Base-by-base conservation (phyloP, 2,329 filamentous ascomycete species). In the Huntiella omanensis region DNA sequence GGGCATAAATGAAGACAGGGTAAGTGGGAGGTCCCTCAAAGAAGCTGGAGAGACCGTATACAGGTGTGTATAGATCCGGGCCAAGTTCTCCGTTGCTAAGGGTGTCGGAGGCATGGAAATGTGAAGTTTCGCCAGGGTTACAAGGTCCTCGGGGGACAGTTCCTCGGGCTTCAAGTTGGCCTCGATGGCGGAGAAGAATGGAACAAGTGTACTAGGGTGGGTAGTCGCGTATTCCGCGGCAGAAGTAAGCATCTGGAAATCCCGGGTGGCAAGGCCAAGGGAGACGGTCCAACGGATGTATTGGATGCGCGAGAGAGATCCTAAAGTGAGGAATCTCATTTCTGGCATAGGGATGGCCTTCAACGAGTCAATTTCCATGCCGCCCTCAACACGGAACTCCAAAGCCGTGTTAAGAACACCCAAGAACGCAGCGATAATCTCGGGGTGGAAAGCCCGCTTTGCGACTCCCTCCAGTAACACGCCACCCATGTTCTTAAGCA, bases 401-500 rank as follows among this genome's bases (percentile, higher is more conserved):
- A 50, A 34, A 12, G 48, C 37, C n/a, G 35, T 44, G 36, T 42
- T 47, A 19, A 49, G 38, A 4, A 49, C 16, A 13, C 47, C 38
- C 15, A 34, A 39, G 32, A 43, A 34, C n/a, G n/a, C 17, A 10
- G 17, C n/a, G n/a, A 33, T 22, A 35, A 32, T 46, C n/a, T 38
- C 5, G n/a, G 13, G 34, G 4, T 32, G 28, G 19, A 55, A 70
- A 68, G 60, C 17, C 57, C 57, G 5, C 10, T 39, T 16, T 16
- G 19, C 17, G 11, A 33, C 36, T 4, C 22, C 12, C 16, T 44
- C 41, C 17, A 34, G 45, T 15, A 49, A 41, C n/a, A 15, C 36
- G 4, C 40, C 35, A n/a, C 48, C 48, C 7, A 41, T 50, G 1
- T 33, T 35, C 19, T 40, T 43, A 2, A 50, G 35, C 17, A 50